A percentile compares a stretch with the other conserved stretches of the same genome.
These are phyloP conservation scores for Hirschfeldia incana DNA, from an alignment of 345 rosid species.

Conservation along the genomic window DNA sequence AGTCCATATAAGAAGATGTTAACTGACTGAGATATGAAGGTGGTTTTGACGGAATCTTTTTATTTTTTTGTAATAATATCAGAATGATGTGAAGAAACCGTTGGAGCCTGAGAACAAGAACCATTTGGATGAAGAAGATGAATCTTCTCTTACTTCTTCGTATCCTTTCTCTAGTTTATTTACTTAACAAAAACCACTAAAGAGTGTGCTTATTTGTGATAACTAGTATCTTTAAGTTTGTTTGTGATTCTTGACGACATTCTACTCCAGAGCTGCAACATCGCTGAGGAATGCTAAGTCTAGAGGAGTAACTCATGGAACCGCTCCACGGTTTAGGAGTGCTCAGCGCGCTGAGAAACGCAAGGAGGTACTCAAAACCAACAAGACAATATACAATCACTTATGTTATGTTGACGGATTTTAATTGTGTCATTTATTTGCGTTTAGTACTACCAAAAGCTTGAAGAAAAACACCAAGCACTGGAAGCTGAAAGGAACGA, in stretches of 20 bases:
- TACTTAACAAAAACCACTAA: background rate
- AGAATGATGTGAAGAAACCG: slow-evolving; percentile 57
- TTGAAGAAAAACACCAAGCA: slow-evolving; percentile 86
- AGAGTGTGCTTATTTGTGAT: background rate
- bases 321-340: slow-evolving; percentile 81
- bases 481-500: slow-evolving; percentile 75
- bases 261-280: slow-evolving; percentile 28
- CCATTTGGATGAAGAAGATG: slow-evolving; percentile 77
- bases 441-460: slow-evolving; percentile 70
- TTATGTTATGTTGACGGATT: slow-evolving; percentile 8
- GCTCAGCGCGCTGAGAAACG: slow-evolving; percentile 89
- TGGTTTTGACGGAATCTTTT: background rate
- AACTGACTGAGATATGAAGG: background rate
- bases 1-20: background rate
- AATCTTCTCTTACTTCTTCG: slow-evolving; percentile 76
- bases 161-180: slow-evolving; percentile 51
- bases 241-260: slow-evolving; percentile 10
- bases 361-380: slow-evolving; percentile 60
- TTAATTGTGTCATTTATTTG: background rate
- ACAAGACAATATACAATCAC: background rate
- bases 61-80: slow-evolving; percentile 17
- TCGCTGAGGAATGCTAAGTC: slow-evolving; percentile 57
- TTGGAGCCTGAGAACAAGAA: slow-evolving; percentile 50
- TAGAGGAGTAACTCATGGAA: slow-evolving; percentile 64
- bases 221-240: background rate